Base-by-base conservation (phyloP, 352 stramenopile species). In the Hyaloperonospora brassicae region DNA sequence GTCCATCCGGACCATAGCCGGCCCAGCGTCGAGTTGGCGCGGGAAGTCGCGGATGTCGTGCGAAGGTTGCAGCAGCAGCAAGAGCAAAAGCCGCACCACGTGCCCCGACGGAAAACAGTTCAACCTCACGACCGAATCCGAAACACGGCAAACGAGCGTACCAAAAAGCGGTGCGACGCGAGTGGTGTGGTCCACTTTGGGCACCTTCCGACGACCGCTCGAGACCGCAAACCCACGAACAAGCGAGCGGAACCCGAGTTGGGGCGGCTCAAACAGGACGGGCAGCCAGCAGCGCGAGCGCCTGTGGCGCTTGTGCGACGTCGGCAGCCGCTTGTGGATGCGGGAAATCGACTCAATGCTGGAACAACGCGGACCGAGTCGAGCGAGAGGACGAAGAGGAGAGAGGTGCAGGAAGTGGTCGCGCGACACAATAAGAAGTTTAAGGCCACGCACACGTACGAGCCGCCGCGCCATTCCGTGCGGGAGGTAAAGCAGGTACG, bases 401-500 rank as follows among this genome's bases (percentile, higher is more conserved):
- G 84, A 50, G 62, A 76, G 21, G 54, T 89, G 34, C 55, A 87
- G 41, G 68, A 67, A 53, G 59, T 89, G 22, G 54, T 92, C 25
- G 70, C 70, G 40, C 65, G 68, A 35, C 81, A 92, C 57, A 92
- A 92, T 62, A 89, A 87, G 61, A 86, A 86, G 47, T 84, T 89
- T 53, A 88, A 87, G 62, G 64, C 61, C 3, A 46, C 34, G 21
- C 79, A 89, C 52, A 87, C 75, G 40, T 92, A 89, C 53, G 79
- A 92, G 47, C 81, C 81, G 14, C 73, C 69, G n/a, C 69, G 85
- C 23, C 81, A 92, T 58, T 87, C 81, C 5, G 70, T 92, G 39
- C 76, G 81, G 11, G 76, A 89, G 48, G 79, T 92, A 9, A 76
- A 73, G 47, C 62, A 72, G 76, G 81, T 89, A 55, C 40, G 71